Evolutionary conservation across 2,329 filamentous ascomycete genomes (phyloP).

Genomic region (Pseudopithomyces maydicus): DNA sequence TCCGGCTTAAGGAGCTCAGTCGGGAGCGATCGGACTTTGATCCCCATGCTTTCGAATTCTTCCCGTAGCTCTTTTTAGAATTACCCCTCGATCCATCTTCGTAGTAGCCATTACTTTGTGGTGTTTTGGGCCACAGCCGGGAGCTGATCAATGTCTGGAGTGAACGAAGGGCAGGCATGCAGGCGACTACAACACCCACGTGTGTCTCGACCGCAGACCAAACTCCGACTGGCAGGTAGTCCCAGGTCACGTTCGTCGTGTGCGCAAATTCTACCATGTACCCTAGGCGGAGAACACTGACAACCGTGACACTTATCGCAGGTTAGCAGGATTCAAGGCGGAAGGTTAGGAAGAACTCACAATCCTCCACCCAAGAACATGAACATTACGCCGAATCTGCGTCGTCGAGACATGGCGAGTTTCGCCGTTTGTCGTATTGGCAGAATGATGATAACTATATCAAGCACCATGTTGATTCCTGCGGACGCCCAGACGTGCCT

Average conservation of each 20-base stretch:
- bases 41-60: too few relatives aligned
- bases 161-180: slow-evolving; percentile 26
- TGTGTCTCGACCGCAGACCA: slow-evolving; percentile 32
- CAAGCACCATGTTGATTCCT: slow-evolving; percentile 37
- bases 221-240: slow-evolving; percentile 30
- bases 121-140: too few relatives aligned
- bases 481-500: slow-evolving; percentile 34
- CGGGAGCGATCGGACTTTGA: too few relatives aligned
- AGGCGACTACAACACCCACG: slow-evolving; percentile 32
- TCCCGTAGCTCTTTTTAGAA: too few relatives aligned
- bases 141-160: slow-evolving; percentile 11
- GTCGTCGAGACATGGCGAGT: slow-evolving; percentile 32
- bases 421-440: slow-evolving; percentile 36
- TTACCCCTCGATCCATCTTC: too few relatives aligned
- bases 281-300: slow-evolving; percentile 50
- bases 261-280: slow-evolving; percentile 51
- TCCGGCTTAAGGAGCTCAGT: too few relatives aligned
- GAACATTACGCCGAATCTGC: slow-evolving; percentile 40
- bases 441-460: slow-evolving; percentile 35
- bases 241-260: slow-evolving; percentile 47
- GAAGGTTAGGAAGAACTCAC: slow-evolving; percentile 31
- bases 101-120: too few relatives aligned
- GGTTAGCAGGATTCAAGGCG: neutral
- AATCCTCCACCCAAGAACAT: slow-evolving; percentile 47
- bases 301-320: slow-evolving; percentile 46